These are phyloP conservation scores for Rhytidhysteron rufulum DNA, from an alignment of 2,329 filamentous ascomycete species.

Conservation along the genomic window DNA sequence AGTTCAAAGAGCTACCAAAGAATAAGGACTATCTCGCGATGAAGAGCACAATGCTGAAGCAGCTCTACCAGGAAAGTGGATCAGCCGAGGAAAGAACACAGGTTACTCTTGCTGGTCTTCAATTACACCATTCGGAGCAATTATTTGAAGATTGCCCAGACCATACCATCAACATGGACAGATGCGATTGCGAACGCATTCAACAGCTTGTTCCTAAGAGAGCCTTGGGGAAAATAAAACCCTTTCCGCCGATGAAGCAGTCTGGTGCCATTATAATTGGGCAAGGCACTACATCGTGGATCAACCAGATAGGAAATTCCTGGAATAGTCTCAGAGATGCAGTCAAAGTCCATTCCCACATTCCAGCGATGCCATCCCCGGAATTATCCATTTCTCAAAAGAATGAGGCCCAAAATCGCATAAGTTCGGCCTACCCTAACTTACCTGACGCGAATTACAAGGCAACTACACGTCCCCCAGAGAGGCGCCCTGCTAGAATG, in stretches of 20 bases:
- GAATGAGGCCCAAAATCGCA: too few species aligned
- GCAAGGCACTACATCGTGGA: neutral
- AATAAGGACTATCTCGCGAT: slow-evolving; percentile 5
- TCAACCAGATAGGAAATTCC: neutral
- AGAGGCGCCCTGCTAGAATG: too few species aligned
- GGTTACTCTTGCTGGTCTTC: neutral
- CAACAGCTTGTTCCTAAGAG: neutral
- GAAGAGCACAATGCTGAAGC: neutral
- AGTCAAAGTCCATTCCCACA: too few species aligned
- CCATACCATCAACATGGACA: neutral
- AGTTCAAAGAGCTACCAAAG: slow-evolving; percentile 1
- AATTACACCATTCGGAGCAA: neutral
- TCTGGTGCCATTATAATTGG: neutral
- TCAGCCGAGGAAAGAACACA: neutral
- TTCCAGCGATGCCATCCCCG: too few species aligned
- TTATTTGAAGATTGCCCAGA: neutral
- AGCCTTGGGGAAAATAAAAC: neutral
- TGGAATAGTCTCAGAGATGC: neutral
- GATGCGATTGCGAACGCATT: neutral
- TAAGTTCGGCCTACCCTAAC: too few species aligned
- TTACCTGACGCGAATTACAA: too few species aligned
- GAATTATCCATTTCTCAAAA: too few species aligned
- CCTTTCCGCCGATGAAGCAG: neutral
- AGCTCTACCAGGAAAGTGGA: neutral
- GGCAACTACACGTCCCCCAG: too few species aligned